Base-by-base conservation (phyloP, 305 asterid species). In the Fraxinus xanthoxyloides region DNA sequence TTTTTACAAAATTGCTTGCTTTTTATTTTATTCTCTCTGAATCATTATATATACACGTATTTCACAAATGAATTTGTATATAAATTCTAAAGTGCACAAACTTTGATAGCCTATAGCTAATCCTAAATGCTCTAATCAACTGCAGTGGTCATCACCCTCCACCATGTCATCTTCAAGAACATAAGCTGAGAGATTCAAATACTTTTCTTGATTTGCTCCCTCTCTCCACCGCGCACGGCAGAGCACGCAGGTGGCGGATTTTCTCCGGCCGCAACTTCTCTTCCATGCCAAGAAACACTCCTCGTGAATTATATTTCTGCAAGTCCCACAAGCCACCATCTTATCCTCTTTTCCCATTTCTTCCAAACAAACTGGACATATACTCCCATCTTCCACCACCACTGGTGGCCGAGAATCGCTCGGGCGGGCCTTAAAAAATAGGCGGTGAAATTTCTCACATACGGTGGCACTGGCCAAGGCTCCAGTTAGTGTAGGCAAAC, bases 301-400 rank as follows among this genome's bases (percentile, higher is more conserved):
- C 61, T 92, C 95, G 43, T 94, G 98, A 26, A 96, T 80, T 43
- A 88, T 89, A 79, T 96, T 96, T 88, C 84, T 90, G 54, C 99
- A 95, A 0, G 92, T 90, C 77, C 88, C 84, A 31, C 99, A 95
- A 34, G 86, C 93, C 82, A 92, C 93, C 74, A 95, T 80, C 82
- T 84, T 94, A 74, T 90, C 94, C 77, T 87, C 93, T 21, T 73
- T 84, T 24, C 87, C 82, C 97, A 95, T 91, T 56, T 90, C 97
- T 90, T 95, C 98, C 85, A 95, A 85, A 86, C 99, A 95, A n/a
- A 94, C 92, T 7, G 98, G 98, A 84, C 98, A 95, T 7, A 84
- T 80, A n/a, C 82, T 83, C 28, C 93, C 95, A 0, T 83, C 88
- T 4, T 85, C 95, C 38, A 83, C 86, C 82, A 51, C 92, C 82